These are phyloP conservation scores for Nothopassalora personata DNA, from an alignment of 2,329 filamentous ascomycete genomes.

Conservation along the genomic window DNA sequence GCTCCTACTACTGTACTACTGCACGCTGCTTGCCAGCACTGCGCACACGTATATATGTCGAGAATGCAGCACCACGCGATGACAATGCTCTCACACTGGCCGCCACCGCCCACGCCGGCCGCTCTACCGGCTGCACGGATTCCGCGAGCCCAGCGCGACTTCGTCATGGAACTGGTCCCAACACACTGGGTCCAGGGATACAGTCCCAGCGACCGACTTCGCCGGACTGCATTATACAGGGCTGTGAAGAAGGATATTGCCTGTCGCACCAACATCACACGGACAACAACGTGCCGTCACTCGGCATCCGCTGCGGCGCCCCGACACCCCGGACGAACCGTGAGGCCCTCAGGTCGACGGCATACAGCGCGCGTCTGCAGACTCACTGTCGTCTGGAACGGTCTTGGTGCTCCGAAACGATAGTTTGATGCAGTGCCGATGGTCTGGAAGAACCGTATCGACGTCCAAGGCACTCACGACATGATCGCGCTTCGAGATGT, in stretches of 20 bases:
- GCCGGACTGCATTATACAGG: background rate
- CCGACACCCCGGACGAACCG: background rate
- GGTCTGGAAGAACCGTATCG: background rate
- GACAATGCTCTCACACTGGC: background rate
- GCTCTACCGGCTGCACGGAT: background rate
- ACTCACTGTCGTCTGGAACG: background rate
- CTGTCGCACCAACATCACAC: background rate
- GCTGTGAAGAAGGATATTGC: background rate
- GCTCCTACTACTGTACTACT: background rate
- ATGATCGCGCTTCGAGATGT: background rate
- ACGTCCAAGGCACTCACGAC: background rate
- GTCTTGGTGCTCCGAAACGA: too few species aligned
- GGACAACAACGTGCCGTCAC: background rate
- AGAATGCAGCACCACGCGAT: background rate
- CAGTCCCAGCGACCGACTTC: background rate
- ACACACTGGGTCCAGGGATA: background rate
- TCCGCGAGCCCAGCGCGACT: background rate
- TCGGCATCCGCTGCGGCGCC: background rate
- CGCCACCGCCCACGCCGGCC: background rate
- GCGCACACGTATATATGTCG: background rate
- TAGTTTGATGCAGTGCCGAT: background rate
- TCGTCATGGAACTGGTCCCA: background rate
- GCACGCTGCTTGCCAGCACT: background rate
- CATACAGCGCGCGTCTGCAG: background rate
- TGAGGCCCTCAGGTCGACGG: background rate